phyloP scores from a whole-genome alignment of 2,329 filamentous ascomycete species.

The Nakataea oryzae region DNA sequence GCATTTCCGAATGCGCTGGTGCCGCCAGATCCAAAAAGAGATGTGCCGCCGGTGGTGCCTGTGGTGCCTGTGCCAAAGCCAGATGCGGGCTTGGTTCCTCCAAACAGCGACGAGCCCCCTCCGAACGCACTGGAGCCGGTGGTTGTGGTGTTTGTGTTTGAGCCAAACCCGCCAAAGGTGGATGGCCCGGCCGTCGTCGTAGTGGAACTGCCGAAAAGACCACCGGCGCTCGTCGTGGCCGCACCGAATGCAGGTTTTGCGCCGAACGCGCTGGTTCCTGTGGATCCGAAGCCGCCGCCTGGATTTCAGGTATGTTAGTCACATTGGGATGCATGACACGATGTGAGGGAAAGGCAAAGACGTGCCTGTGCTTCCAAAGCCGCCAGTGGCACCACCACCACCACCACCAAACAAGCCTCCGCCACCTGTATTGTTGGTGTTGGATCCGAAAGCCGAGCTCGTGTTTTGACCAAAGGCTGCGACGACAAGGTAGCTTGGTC shows the following conservation, averaged over 20 bases:
- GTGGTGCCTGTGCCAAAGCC: slow-evolving; percentile 26
- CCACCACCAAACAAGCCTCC: slow-evolving; percentile 34
- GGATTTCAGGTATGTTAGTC: slow-evolving; percentile 5
- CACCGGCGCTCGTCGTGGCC: slow-evolving; percentile 25
- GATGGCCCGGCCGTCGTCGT: slow-evolving; percentile 25
- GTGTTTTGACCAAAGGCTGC: slow-evolving; percentile 23
- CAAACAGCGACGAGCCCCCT: slow-evolving; percentile 38
- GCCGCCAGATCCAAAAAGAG: slow-evolving; percentile 34
- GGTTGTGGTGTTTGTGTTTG: slow-evolving; percentile 16
- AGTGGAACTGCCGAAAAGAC: slow-evolving; percentile 32
- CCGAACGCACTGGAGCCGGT: slow-evolving; percentile 27
- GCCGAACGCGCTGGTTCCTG: background rate
- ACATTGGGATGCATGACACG: background rate
- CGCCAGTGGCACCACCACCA: slow-evolving; percentile 6
- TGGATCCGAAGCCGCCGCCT: slow-evolving; percentile 20
- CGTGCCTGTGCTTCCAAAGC: slow-evolving; percentile 11
- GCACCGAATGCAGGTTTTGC: slow-evolving; percentile 41
- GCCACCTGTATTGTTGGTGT: slow-evolving; percentile 23
- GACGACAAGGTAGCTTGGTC: slow-evolving; percentile 3
- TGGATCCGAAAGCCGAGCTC: slow-evolving; percentile 20
- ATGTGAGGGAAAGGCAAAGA: background rate
- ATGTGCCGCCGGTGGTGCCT: slow-evolving; percentile 21
- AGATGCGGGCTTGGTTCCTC: slow-evolving; percentile 34
- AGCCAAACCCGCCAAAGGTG: slow-evolving; percentile 28
- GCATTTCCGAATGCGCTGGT: slow-evolving; percentile 28